These are phyloP conservation scores for Aspergillus nanangensis DNA, from an alignment of 495 filamentous ascomycete species.

Conservation along the genomic window DNA sequence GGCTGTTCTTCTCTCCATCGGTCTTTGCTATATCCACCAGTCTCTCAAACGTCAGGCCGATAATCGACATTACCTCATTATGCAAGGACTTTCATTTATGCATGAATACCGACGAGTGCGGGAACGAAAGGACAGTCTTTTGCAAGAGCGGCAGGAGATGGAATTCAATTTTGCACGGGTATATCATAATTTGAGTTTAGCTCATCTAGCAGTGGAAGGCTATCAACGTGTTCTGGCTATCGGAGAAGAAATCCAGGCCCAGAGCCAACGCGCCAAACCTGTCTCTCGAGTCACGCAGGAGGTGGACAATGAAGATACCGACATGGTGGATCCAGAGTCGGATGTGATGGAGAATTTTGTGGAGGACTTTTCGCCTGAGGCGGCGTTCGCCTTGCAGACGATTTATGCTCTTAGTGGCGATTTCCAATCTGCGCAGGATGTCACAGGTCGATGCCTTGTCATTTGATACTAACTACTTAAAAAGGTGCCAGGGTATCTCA, in stretches of 20 bases:
- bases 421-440: slow-evolving; percentile 40
- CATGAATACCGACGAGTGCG: slow-evolving; percentile 66
- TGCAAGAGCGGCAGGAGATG: slow-evolving; percentile 68
- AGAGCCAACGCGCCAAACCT: too few relatives aligned
- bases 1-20: slow-evolving; percentile 65
- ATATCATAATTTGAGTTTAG: slow-evolving; percentile 76
- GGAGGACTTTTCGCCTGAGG: slow-evolving; percentile 65
- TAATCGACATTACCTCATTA: slow-evolving; percentile 79
- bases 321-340: neutral
- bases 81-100: slow-evolving; percentile 80
- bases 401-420: slow-evolving; percentile 60
- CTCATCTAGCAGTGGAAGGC: slow-evolving; percentile 69
- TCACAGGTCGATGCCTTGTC: slow-evolving; percentile 58
- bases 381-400: slow-evolving; percentile 68
- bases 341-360: slow-evolving; percentile 19
- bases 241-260: slow-evolving; percentile 34
- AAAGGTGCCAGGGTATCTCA: neutral
- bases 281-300: too few relatives aligned
- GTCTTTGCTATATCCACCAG: slow-evolving; percentile 75
- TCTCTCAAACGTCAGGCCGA: slow-evolving; percentile 83
- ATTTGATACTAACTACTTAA: slow-evolving; percentile 14
- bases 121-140: slow-evolving; percentile 27
- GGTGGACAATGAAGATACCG: neutral
- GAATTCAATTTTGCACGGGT: slow-evolving; percentile 83
- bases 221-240: slow-evolving; percentile 59